Percentiles rank a stretch among this genome's conserved stretches.
These are phyloP conservation scores for Solanum hybrid DNA, from an alignment of 305 asterid genomes.

Conservation along the genomic window DNA sequence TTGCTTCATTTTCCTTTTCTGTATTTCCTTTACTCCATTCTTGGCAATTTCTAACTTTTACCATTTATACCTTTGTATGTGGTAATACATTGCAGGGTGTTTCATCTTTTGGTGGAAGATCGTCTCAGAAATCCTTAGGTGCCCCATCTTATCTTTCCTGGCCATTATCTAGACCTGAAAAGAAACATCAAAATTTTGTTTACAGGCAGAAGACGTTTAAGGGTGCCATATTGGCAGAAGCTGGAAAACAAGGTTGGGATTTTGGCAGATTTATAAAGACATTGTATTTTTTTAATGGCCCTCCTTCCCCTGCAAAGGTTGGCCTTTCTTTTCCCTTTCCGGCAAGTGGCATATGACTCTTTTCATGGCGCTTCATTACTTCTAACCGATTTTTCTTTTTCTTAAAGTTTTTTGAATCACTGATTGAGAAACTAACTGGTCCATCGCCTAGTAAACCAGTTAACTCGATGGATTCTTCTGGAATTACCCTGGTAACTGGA, in stretches of 20 bases:
- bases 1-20: not conserved
- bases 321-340: conserved; percentile 12
- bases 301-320: conserved; percentile 94
- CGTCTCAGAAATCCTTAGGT: conserved; percentile 16
- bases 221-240: conserved; percentile 43
- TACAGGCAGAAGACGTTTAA: conserved; percentile 29
- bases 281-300: conserved; percentile 80
- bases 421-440: conserved; percentile 84
- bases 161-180: conserved; percentile 31
- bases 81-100: conserved; percentile 36
- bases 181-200: conserved; percentile 17
- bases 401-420: conserved; percentile 71
- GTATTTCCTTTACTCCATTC: not conserved
- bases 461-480: conserved; percentile 53
- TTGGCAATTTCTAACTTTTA: not conserved
- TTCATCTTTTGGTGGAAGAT: conserved; percentile 26
- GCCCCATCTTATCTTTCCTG: conserved; percentile 27
- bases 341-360: not conserved
- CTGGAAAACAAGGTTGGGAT: conserved; percentile 78
- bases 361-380: not conserved
- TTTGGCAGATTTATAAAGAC: conserved; percentile 77
- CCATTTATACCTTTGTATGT: not conserved
- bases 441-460: conserved; percentile 65
- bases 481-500: conserved; percentile 70
- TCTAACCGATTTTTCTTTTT: conserved; percentile 35